Conservation (phyloP, 192 early-diverging fungal species). For the Coemansia nantahalensis region DNA sequence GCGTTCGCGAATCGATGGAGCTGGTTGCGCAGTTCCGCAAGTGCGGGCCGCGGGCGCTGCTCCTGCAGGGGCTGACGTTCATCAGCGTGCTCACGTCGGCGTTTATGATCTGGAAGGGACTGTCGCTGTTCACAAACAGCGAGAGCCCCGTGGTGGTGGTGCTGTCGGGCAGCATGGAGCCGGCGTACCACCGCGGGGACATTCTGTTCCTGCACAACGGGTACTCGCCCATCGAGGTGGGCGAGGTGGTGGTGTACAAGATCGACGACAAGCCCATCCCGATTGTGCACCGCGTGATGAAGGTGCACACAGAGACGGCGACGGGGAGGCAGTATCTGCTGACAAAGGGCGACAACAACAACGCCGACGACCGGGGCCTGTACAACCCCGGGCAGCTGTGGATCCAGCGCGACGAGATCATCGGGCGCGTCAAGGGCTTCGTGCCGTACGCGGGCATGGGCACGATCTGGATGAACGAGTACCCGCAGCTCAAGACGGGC, state of each 20-base stretch:
- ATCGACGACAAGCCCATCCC: conserved; percentile 84
- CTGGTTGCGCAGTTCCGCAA: background rate
- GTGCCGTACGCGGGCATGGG: conserved; percentile 94
- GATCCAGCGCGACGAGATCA: conserved; percentile 85
- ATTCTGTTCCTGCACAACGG: conserved; percentile 80
- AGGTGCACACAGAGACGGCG: conserved; percentile 77
- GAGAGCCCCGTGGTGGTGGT: conserved; percentile 98
- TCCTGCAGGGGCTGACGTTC: conserved; percentile 82
- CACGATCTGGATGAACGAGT: conserved; percentile 95
- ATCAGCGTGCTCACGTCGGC: conserved; percentile 87
- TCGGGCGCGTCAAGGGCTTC: conserved; percentile 87
- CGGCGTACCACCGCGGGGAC: conserved; percentile 93
- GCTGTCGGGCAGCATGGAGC: conserved; percentile 95
- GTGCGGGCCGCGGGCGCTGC: conserved; percentile 49
- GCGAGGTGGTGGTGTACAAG: conserved; percentile 96
- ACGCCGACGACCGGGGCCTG: conserved; percentile 83
- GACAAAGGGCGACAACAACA: conserved; percentile 98
- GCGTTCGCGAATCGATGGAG: too few species aligned
- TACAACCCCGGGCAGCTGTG: conserved; percentile 86
- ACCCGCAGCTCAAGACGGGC: conserved; percentile 85
- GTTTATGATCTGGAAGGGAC: conserved; percentile 95
- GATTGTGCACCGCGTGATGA: conserved; percentile 95
- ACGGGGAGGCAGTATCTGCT: conserved; percentile 82
- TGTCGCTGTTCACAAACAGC: conserved; percentile 80
- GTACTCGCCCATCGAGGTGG: conserved; percentile 70